Evolutionary conservation across 129 eudicot species (phyloP), one percentile per base, ranked within the genome.

Genomic region (Lactuca saligna): DNA sequence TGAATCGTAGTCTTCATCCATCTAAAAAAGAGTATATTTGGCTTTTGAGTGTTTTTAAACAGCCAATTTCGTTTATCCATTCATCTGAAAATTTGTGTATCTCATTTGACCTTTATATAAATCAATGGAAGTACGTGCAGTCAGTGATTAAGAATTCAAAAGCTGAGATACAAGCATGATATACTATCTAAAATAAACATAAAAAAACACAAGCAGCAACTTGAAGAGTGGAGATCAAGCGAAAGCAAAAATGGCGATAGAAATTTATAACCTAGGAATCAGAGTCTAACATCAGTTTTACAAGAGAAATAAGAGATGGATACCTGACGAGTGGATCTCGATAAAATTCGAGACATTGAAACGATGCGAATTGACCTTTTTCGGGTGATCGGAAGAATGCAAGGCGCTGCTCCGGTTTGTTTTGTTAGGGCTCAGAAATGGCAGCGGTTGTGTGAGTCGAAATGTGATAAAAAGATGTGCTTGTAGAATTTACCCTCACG

Each of bases 321-420:
- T 69, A 34, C 80, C 80, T 76, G 80, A 33, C 80, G 80, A 69
- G 80, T 61, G 65, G 80, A 76, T 76, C 75, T 76, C 58, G 80
- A 76, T 61, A 76, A 11, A 44, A 54, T 34, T 68, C 75, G 75
- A 69, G 80, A 75, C 80, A 76, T 76, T 6, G 16, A 46, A 34
- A 9, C 38, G 61, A 33, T 60, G 38, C n/a, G 12, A 46, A 46
- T 46, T 46, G 51, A n/a, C 15, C 15, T 46, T 46, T 46, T 46
- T 46, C 51, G 51, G 15, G 12, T n/a, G 51, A 46, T 46, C 51
- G 51, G 51, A 46, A 46, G 51, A 46, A 46, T 46, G 51, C 51
- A 46, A 46, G 51, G 51, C 51, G 51, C 51, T 46, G 51, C 51
- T 46, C 51, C 51, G 51, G 51, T 46, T 42, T 46, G 4, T 46